Base-by-base conservation (phyloP, 495 filamentous ascomycete species). In the Penicillium waksmanii region DNA sequence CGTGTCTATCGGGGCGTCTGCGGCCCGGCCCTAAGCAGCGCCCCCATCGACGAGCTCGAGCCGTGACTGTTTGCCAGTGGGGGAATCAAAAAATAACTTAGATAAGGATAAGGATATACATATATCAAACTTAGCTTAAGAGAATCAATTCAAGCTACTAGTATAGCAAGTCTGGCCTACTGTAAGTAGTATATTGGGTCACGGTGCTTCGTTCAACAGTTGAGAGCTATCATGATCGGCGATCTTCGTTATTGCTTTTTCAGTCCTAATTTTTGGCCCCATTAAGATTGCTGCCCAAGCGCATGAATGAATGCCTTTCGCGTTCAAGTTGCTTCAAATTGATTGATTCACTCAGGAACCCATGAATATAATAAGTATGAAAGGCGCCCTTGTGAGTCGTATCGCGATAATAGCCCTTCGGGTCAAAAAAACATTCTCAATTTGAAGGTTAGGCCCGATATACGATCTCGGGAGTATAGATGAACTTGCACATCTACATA, bases 211-310 rank as follows among this genome's bases (percentile, higher is more conserved):
- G 36, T 38, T 13, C 12, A 38, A 38, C 36, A 36, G 34, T 13
- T 2, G 13, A 9, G 34, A 36, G 13, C 10, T 36, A 23, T 7
- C 36, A 38, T 38, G 46, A 48, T 27, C 46, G 46, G 21, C 21
- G 19, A 8, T 23, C 44, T 48, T 12, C 11, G 1, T 23, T 27
- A 31, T 48, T 48, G 46, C 21, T 27, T 27, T 23, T 48, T 48
- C 15, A 19, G 46, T 48, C 46, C 21, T 13, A 48, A 48, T 13
- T 48, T 46, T 25, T 48, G 21, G 46, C 46, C 21, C 46, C 21
- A 31, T 17, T 13, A 13, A 46, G 42, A 46, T 27, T 48, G 46
- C 9, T 48, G 46, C 46, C 46, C 46, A 48, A 48, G 19, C 23
- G 46, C 21, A 48, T 27, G 46, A 13, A 48, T 27, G 46, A 27